Conservation (phyloP, 805 yeast genomes). For the Metschnikowia cubensis region DNA sequence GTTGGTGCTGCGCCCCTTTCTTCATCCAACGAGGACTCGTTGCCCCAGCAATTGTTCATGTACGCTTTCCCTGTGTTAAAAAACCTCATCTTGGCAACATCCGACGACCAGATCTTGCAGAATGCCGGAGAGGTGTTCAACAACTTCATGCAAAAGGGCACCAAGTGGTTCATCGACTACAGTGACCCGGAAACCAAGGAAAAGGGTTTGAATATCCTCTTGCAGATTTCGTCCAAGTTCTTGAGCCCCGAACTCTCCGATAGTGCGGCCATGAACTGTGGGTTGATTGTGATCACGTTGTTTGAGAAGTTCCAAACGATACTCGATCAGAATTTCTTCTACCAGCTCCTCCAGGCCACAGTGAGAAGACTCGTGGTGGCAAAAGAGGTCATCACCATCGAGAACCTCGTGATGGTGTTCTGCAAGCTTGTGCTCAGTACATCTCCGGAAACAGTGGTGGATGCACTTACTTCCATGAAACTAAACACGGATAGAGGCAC, state of each 20-base stretch:
- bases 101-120: constrained; percentile 78
- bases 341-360: constrained; percentile 69
- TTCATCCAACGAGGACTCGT: constrained; percentile 1
- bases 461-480: constrained; percentile 47
- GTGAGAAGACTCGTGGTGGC: constrained; percentile 63
- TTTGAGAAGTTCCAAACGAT: constrained; percentile 47
- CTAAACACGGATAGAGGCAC: constrained; percentile 20
- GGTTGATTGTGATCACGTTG: constrained; percentile 57
- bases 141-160: constrained; percentile 46
- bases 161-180: constrained; percentile 31
- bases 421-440: constrained; percentile 65
- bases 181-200: constrained; percentile 29
- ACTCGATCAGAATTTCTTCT: constrained; percentile 38
- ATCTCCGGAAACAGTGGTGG: constrained; percentile 54
- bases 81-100: constrained; percentile 40
- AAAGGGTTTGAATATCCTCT: constrained; percentile 52
- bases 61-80: constrained; percentile 43
- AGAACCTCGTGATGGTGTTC: constrained; percentile 71
- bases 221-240: constrained; percentile 63
- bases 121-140: constrained; percentile 71
- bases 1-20: constrained; percentile 40
- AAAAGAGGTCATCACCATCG: constrained; percentile 67
- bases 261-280: constrained; percentile 77
- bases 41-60: constrained; percentile 40
- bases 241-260: constrained; percentile 71